Evolutionary conservation across 129 eudicot species (phyloP).

Genomic region (Smallanthus sonchifolius): DNA sequence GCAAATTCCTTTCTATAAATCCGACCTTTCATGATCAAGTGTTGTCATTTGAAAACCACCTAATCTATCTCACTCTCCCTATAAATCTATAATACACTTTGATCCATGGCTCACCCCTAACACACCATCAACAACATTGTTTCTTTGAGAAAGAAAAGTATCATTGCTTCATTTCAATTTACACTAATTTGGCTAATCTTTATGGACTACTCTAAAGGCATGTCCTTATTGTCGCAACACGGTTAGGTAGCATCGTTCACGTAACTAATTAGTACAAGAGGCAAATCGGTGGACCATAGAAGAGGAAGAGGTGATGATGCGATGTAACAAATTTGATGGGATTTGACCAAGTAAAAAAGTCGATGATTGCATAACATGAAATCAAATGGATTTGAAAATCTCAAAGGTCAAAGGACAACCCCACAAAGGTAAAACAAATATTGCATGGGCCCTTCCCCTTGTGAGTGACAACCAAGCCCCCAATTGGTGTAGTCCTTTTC

Average conservation of each 20-base stretch:
- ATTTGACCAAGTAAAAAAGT: constrained; percentile 29
- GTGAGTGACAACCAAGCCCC: constrained; percentile 14
- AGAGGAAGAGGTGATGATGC: neutral
- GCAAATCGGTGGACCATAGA: neutral
- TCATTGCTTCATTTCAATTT: neutral
- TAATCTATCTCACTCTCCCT: too few species aligned
- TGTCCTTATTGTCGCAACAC: neutral
- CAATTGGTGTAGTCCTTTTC: constrained; percentile 9
- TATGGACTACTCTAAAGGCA: neutral
- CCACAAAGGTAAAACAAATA: constrained; percentile 20
- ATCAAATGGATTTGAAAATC: constrained; percentile 19
- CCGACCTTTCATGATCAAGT: too few species aligned
- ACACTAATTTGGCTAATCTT: neutral
- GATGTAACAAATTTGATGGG: constrained; percentile 22
- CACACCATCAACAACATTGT: too few species aligned
- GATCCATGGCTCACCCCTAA: too few species aligned
- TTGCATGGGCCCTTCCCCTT: constrained; percentile 21
- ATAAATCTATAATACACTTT: too few species aligned
- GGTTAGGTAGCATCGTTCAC: neutral
- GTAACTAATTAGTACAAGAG: neutral
- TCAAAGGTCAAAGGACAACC: constrained; percentile 26
- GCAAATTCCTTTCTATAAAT: too few species aligned
- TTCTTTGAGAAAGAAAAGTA: too few species aligned
- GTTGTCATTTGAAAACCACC: too few species aligned
- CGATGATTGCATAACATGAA: constrained; percentile 6